Conservation (phyloP, 1,284 basidiomycete species). For the Ceratobasidium theobromae region DNA sequence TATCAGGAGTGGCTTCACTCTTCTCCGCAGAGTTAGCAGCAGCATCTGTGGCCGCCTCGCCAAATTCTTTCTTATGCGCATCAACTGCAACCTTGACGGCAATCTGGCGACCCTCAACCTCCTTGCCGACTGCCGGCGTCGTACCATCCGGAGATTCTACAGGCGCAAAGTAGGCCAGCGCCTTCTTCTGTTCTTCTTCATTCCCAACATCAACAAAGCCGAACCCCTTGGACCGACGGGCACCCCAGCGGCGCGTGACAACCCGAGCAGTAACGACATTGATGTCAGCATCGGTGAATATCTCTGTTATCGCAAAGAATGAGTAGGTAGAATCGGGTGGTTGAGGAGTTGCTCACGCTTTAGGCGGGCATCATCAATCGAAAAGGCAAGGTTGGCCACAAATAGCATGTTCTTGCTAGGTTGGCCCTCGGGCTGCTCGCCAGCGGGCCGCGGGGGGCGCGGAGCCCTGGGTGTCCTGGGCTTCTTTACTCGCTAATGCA, state of each 20-base stretch:
- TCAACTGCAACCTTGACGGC: slow-evolving; percentile 89
- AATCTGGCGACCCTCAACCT: slow-evolving; percentile 68
- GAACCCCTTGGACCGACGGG: slow-evolving; percentile 87
- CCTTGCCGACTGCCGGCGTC: slow-evolving; percentile 65
- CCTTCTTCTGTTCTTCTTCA: slow-evolving; percentile 82
- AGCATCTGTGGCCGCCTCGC: slow-evolving; percentile 39
- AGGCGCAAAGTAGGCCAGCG: slow-evolving; percentile 53
- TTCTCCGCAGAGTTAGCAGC: slow-evolving; percentile 34
- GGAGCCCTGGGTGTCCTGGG: slow-evolving; percentile 61
- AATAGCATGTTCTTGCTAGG: slow-evolving; percentile 85
- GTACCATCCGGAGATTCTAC: slow-evolving; percentile 21
- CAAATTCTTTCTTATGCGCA: slow-evolving; percentile 45
- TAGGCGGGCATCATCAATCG: slow-evolving; percentile 67
- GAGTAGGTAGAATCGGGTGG: not conserved
- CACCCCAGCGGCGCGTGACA: slow-evolving; percentile 78
- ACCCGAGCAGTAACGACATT: slow-evolving; percentile 81
- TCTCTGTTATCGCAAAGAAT: slow-evolving; percentile 50
- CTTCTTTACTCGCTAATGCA: slow-evolving; percentile 49
- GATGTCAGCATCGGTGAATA: slow-evolving; percentile 84
- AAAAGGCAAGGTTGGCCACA: slow-evolving; percentile 94
- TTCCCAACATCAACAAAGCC: slow-evolving; percentile 89
- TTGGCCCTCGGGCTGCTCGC: slow-evolving; percentile 76
- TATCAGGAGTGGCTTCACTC: slow-evolving; percentile 29
- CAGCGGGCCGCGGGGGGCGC: slow-evolving; percentile 62
- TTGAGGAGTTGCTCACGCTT: not conserved